Conservation (phyloP, 2,329 filamentous ascomycete genomes). For the Colletotrichum echinochloae region DNA sequence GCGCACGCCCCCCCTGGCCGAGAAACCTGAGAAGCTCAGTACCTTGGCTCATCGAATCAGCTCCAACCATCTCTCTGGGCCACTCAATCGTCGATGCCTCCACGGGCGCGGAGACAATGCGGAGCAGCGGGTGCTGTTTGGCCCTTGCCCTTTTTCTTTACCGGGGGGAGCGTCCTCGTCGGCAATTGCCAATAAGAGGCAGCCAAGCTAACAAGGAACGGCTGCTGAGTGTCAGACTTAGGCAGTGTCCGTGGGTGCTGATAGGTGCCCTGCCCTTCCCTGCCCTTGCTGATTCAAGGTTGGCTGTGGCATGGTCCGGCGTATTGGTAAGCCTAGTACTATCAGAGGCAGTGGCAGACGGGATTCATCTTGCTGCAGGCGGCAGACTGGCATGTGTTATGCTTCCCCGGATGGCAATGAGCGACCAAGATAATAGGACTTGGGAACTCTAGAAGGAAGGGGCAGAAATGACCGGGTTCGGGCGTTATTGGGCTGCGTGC, state of each 20-base stretch:
- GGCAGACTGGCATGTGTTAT: conserved; percentile 20
- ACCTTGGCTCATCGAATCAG: conserved; percentile 34
- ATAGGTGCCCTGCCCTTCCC: conserved; percentile 14
- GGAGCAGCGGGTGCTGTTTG: conserved; percentile 35
- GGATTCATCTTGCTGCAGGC: conserved; percentile 11
- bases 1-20: conserved; percentile 25
- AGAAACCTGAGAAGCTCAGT: conserved; percentile 15
- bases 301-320: conserved; percentile 21
- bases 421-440: conserved; percentile 2
- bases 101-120: conserved; percentile 26
- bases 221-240: neutral
- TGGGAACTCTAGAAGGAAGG: neutral
- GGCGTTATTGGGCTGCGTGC: conserved; percentile 5
- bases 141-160: conserved; percentile 33
- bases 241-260: neutral
- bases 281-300: conserved; percentile 26
- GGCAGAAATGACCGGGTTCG: conserved; percentile 17
- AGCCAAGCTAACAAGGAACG: neutral
- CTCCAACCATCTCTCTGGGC: neutral
- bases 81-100: neutral
- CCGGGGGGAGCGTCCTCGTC: conserved; percentile 8
- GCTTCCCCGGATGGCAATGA: conserved; percentile 19
- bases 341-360: conserved; percentile 7
- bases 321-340: conserved; percentile 22
- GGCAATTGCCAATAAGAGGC: conserved; percentile 19